These are phyloP conservation scores for Neurospora sp. DNA, from an alignment of 495 filamentous ascomycete species.

Conservation along the genomic window DNA sequence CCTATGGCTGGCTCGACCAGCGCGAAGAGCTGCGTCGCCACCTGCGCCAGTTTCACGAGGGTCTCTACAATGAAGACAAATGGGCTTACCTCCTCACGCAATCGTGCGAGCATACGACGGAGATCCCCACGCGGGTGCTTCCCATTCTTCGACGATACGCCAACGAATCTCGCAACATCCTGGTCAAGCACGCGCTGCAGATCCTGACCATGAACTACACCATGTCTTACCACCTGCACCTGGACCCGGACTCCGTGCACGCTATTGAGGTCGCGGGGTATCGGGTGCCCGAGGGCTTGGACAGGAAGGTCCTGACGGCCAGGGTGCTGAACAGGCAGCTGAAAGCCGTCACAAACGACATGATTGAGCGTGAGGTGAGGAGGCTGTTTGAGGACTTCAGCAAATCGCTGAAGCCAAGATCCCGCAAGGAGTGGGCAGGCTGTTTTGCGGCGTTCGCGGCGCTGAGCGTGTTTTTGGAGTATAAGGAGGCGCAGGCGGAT, in stretches of 20 bases:
- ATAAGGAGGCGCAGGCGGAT: constrained; percentile 39
- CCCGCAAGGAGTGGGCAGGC: constrained; percentile 39
- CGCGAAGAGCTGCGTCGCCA: constrained; percentile 20
- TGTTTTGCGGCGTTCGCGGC: constrained; percentile 42
- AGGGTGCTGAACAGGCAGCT: constrained; percentile 43
- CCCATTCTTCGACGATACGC: constrained; percentile 32
- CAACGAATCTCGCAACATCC: constrained; percentile 22
- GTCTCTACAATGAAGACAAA: background rate
- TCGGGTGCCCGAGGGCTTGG: constrained; percentile 21
- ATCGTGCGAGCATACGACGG: constrained; percentile 10
- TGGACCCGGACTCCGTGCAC: constrained; percentile 28
- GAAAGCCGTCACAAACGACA: constrained; percentile 41
- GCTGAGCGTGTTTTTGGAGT: constrained; percentile 44
- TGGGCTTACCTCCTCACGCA: background rate
- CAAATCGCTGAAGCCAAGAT: constrained; percentile 38
- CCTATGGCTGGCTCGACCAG: background rate
- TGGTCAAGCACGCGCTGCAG: constrained; percentile 35
- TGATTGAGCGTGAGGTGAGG: constrained; percentile 35
- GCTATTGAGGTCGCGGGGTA: constrained; percentile 21
- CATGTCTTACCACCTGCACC: constrained; percentile 37
- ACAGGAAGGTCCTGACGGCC: constrained; percentile 32
- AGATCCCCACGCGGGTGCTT: constrained; percentile 32
- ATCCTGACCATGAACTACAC: constrained; percentile 44
- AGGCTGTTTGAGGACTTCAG: constrained; percentile 35
- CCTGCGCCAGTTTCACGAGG: background rate